Evolutionary conservation across 1,284 basidiomycete species (phyloP).

Genomic region (Dichomitus squalens): DNA sequence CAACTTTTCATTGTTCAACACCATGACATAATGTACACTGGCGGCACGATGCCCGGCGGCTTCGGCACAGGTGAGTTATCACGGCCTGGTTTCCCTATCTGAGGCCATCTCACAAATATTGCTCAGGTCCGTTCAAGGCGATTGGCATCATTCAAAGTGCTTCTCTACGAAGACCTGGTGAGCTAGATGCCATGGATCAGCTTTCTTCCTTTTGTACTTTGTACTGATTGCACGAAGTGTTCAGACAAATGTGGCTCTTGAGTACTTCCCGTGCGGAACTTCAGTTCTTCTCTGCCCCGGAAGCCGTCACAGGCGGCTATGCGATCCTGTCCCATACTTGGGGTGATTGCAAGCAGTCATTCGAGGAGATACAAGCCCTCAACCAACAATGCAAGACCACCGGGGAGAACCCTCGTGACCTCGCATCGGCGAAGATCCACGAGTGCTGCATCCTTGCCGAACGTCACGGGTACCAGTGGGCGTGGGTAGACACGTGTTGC

Average conservation of each 20-base stretch:
- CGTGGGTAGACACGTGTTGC: constrained; percentile 22
- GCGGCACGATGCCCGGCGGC: no score
- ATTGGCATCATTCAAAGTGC: no score
- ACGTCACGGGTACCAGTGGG: constrained; percentile 7
- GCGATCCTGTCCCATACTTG: constrained; percentile 12
- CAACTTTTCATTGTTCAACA: no score
- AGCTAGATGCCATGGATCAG: no score
- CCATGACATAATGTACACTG: no score
- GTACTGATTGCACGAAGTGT: no score
- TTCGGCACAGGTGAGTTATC: no score
- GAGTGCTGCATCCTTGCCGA: constrained; percentile 2
- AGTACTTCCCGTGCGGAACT: not conserved
- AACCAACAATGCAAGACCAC: not conserved
- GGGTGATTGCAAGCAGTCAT: not conserved
- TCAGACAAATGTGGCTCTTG: constrained; percentile 14
- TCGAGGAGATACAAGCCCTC: constrained; percentile 1
- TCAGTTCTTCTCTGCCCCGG: not conserved
- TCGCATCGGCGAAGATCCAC: not conserved
- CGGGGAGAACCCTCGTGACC: not conserved
- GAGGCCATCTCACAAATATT: no score
- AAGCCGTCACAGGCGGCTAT: constrained; percentile 1
- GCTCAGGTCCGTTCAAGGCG: no score
- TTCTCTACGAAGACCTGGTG: no score
- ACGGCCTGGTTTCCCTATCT: no score
- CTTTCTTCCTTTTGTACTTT: no score